Base-by-base conservation (phyloP, 1,284 basidiomycete species). In the Ganoderma leucocontextum region DNA sequence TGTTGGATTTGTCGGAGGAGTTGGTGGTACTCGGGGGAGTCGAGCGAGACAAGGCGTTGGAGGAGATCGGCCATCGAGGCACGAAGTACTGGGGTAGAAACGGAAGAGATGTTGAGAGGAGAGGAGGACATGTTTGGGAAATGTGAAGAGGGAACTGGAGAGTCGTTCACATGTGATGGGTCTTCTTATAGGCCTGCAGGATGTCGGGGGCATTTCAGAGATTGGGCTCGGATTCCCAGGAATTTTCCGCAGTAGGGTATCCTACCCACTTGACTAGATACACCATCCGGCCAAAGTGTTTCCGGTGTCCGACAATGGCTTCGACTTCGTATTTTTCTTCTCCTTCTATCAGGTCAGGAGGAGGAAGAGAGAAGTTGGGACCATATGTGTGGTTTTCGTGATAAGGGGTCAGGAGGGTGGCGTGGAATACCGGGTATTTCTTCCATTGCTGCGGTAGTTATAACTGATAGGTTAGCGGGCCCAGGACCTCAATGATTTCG, bases 291-390 rank as follows among this genome's bases (percentile, higher is more conserved):
- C 66, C 33, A 6, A 57, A 49, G 9, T 42, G 38, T 10, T 42
- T 42, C 19, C 58, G n/a, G 4, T 66, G 47, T 39, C 72, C 67
- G 0, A 73, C 29, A 15, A 75, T 73, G 65, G 63, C 35, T 25
- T 72, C 67, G 0, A 72, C 66, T 63, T 72, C 60, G 29, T 60
- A 70, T 60, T 72, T 49, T 65, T 70, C 59, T 60, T 67, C 55
- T 33, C 69, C 69, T 47, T 70, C 66, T 1, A 72, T 65, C 10
- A 70, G 12, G 19, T 70, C 66, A 2, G 66, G 62, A 2, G 62
- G 68, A 1, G 69, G 69, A 19, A 59, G 25, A 19, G 57, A 4
- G 60, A 42, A 64, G 44, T 66, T 65, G 7, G 62, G 67, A 7
- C 70, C 64, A 42, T 71, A 58, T 38, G 38, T 52, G 42, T 64